These are phyloP conservation scores for Hortiboletus campestris DNA, from an alignment of 768 basidiomycete genomes.

Conservation along the genomic window DNA sequence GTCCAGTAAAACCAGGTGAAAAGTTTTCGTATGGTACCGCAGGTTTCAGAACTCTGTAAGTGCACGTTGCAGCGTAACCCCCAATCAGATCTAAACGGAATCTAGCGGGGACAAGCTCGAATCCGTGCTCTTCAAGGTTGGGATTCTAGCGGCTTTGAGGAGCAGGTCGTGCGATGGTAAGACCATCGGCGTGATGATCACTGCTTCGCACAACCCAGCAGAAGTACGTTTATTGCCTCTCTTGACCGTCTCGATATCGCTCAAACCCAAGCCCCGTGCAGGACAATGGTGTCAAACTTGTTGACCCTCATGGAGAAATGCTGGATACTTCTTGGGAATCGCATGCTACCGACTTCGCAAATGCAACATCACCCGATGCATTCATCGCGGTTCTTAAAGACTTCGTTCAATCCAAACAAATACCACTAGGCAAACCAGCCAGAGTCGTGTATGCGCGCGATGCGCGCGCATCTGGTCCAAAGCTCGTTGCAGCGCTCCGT, in stretches of 20 bases:
- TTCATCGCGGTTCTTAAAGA: slow-evolving; percentile 63
- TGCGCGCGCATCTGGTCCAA: slow-evolving; percentile 83
- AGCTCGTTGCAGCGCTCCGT: slow-evolving; percentile 72
- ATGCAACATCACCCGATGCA: slow-evolving; percentile 72
- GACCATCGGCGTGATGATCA: slow-evolving; percentile 97
- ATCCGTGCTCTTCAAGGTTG: slow-evolving; percentile 92
- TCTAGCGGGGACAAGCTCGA: slow-evolving; percentile 69
- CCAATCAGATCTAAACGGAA: slow-evolving; percentile 8
- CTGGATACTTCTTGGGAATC: slow-evolving; percentile 89
- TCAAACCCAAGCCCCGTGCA: slow-evolving; percentile 31
- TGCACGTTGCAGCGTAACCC: slow-evolving; percentile 12
- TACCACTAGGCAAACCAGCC: slow-evolving; percentile 77
- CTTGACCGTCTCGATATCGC: not conserved
- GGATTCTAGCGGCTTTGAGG: slow-evolving; percentile 82
- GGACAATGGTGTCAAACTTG: slow-evolving; percentile 99
- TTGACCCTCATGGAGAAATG: slow-evolving; percentile 98
- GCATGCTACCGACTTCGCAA: slow-evolving; percentile 84
- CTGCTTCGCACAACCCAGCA: slow-evolving; percentile 99
- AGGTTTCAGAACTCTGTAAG: slow-evolving; percentile 89
- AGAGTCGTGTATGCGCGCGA: slow-evolving; percentile 90
- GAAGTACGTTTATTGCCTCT: slow-evolving; percentile 48
- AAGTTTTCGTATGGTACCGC: slow-evolving; percentile 91
- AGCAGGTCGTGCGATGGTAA: slow-evolving; percentile 91
- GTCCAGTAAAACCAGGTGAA: slow-evolving; percentile 70
- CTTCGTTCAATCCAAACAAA: slow-evolving; percentile 62